Evolutionary conservation across 176 grass and related monocot genomes (phyloP).

Genomic region (Oryza longistaminata): DNA sequence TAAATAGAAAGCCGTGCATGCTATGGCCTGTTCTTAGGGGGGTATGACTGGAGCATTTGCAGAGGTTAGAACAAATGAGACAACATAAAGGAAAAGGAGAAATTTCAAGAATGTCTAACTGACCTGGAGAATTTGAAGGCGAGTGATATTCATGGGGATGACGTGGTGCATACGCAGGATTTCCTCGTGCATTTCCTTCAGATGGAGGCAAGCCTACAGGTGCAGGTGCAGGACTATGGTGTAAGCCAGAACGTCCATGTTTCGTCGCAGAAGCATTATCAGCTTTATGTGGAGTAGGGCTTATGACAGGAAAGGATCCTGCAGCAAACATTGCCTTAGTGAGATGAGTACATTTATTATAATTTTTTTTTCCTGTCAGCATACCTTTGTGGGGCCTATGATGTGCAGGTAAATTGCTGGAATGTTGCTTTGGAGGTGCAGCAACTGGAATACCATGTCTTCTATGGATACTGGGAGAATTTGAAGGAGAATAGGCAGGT

Average conservation of each 20-base stretch:
- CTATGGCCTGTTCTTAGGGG: constrained; percentile 23
- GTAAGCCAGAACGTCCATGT: constrained; percentile 48
- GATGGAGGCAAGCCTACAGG: constrained; percentile 50
- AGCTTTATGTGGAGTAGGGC: constrained; percentile 55
- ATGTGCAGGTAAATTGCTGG: constrained; percentile 46
- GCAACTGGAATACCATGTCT: constrained; percentile 50
- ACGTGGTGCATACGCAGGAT: constrained; percentile 53
- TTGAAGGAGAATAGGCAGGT: constrained; percentile 43
- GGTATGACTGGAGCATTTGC: constrained; percentile 41
- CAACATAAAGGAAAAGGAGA: constrained; percentile 26
- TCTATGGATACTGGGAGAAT: constrained; percentile 40
- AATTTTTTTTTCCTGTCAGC: constrained; percentile 14
- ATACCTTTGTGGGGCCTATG: constrained; percentile 46
- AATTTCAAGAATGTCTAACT: constrained; percentile 25
- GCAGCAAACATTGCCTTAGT: constrained; percentile 35
- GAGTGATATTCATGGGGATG: constrained; percentile 39
- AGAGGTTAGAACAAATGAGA: constrained; percentile 43
- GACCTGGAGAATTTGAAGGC: constrained; percentile 57
- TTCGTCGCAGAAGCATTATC: constrained; percentile 44
- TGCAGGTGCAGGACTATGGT: constrained; percentile 52
- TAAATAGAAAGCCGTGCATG: neutral
- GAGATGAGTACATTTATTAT: constrained; percentile 13
- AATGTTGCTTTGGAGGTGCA: constrained; percentile 51
- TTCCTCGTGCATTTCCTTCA: constrained; percentile 41
- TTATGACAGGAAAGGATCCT: constrained; percentile 65